These are phyloP conservation scores for Boletus hoseneyae DNA, from an alignment of 1,284 basidiomycete genomes.

Conservation along the genomic window DNA sequence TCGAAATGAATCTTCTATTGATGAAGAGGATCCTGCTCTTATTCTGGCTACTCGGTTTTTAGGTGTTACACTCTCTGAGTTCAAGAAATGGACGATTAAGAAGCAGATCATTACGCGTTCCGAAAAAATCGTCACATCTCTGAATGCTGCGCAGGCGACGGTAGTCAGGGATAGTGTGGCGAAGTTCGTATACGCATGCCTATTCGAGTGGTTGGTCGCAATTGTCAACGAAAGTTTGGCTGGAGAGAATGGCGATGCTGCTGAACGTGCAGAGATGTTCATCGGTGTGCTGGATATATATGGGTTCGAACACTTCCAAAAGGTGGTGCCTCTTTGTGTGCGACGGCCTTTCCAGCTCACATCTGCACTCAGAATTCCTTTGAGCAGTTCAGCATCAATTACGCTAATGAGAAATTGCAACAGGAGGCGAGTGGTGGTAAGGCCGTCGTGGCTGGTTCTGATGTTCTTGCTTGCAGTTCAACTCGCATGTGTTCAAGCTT, in stretches of 20 bases:
- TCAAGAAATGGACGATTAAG: constrained; percentile 99
- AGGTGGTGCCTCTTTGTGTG: constrained; percentile 43
- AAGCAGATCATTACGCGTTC: constrained; percentile 94
- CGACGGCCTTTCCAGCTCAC: constrained; percentile 1
- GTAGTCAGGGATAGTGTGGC: constrained; percentile 96
- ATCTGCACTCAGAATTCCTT: constrained; percentile 76
- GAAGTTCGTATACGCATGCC: constrained; percentile 97
- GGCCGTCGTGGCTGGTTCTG: constrained; percentile 7
- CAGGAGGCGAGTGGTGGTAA: constrained; percentile 69
- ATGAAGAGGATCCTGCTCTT: constrained; percentile 83
- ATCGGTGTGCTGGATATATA: constrained; percentile 98
- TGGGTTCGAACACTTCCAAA: constrained; percentile 96
- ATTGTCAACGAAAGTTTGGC: constrained; percentile 96
- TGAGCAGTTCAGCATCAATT: constrained; percentile 99
- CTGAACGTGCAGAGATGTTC: constrained; percentile 89
- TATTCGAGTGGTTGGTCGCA: constrained; percentile 98
- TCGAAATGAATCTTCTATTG: constrained; percentile 81
- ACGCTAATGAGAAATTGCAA: constrained; percentile 97
- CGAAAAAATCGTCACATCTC: constrained; percentile 91
- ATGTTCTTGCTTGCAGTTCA: constrained; percentile 61
- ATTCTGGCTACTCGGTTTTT: constrained; percentile 84
- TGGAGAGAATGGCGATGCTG: constrained; percentile 85
- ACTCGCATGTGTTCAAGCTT: constrained; percentile 98
- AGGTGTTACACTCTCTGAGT: constrained; percentile 88
- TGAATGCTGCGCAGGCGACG: constrained; percentile 89